phyloP scores from a whole-genome alignment of 2,329 filamentous ascomycete genomes.

The Emmonsia crescens region DNA sequence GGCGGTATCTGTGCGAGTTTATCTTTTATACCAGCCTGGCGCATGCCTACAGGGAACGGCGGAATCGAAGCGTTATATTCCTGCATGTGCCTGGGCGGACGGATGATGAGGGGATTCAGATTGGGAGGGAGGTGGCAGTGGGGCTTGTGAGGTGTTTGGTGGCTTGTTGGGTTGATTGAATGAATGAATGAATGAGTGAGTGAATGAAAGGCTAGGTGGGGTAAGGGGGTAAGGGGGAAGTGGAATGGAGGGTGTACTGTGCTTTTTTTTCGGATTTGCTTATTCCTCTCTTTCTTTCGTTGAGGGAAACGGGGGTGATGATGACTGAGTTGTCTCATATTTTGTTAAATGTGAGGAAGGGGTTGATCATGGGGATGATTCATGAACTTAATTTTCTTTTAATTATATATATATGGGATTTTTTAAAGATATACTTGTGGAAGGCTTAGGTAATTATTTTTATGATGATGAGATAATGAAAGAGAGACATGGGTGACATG shows the following conservation, averaged over 20 bases:
- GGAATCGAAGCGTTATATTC: constrained; percentile 48
- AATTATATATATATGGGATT: no score
- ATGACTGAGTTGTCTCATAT: no score
- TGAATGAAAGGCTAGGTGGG: background rate
- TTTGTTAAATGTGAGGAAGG: no score
- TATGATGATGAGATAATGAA: no score
- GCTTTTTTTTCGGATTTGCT: no score
- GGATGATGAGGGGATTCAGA: constrained; percentile 36
- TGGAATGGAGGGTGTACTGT: background rate
- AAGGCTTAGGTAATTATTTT: no score
- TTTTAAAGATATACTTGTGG: no score
- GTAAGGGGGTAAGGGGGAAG: background rate
- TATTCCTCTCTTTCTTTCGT: no score
- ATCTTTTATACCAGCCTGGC: constrained; percentile 62
- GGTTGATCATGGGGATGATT: no score
- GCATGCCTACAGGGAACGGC: constrained; percentile 21
- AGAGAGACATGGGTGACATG: no score
- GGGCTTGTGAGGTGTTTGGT: constrained; percentile 35
- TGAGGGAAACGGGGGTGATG: no score
- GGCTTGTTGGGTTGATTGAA: constrained; percentile 27
- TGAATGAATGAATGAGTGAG: constrained; percentile 18
- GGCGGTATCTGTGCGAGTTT: constrained; percentile 66
- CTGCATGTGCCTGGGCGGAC: constrained; percentile 59
- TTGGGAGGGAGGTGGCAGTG: constrained; percentile 31
- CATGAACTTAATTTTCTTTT: no score